Evolutionary conservation across 306 rosid genomes (phyloP).

Genomic region (Biancaea sappan): DNA sequence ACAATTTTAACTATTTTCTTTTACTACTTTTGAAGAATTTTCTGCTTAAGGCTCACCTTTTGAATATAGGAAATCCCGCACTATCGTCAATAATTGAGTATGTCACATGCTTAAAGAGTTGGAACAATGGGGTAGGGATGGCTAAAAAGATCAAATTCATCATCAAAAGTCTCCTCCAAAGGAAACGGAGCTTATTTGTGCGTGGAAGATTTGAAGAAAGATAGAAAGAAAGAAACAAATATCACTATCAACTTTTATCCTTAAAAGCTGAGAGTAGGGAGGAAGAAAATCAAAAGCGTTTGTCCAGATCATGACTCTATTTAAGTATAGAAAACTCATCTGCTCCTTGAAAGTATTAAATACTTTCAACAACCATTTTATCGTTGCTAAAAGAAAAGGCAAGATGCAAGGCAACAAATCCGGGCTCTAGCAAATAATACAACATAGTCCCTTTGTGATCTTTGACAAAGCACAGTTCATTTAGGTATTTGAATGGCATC

Average conservation of each 20-base stretch:
- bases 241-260: background rate
- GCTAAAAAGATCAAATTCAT: background rate
- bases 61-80: background rate
- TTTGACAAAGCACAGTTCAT: slow-evolving; percentile 39
- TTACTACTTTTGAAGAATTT: background rate
- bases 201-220: background rate
- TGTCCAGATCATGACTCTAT: slow-evolving; percentile 32
- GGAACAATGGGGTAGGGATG: background rate
- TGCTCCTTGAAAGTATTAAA: slow-evolving; percentile 39
- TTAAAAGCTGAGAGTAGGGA: background rate
- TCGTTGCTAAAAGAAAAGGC: no score
- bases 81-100: slow-evolving; percentile 7
- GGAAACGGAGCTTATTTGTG: background rate
- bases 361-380: no score
- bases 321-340: slow-evolving; percentile 39
- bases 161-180: background rate
- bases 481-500: slow-evolving; percentile 46
- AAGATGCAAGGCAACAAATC: slow-evolving; percentile 35
- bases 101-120: background rate
- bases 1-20: background rate
- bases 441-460: slow-evolving; percentile 28
- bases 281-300: slow-evolving; percentile 12
- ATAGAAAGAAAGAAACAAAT: background rate
- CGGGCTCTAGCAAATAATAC: slow-evolving; percentile 42
- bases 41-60: background rate